phyloP scores from a whole-genome alignment of 306 rosid species.

The Fragaria nilgerrensis region DNA sequence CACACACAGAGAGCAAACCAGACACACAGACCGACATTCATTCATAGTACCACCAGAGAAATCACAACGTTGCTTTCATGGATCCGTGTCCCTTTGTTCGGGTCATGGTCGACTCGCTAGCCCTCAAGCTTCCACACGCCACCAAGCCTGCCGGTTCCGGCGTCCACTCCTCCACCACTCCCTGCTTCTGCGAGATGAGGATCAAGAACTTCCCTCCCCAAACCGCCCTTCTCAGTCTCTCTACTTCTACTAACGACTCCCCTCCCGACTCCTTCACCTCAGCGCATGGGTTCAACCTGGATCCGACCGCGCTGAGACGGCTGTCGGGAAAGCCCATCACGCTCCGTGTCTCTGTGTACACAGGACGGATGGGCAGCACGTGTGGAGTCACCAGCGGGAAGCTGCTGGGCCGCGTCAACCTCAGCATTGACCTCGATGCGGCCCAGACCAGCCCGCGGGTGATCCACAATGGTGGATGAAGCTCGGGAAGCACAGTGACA shows the following conservation, averaged over 20 bases:
- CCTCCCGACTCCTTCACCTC: constrained; percentile 47
- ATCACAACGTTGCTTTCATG: constrained; percentile 32
- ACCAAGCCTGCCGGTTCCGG: constrained; percentile 50
- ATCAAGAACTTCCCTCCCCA: constrained; percentile 56
- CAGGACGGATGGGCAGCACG: constrained; percentile 63
- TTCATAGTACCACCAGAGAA: neutral
- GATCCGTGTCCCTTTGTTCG: constrained; percentile 91
- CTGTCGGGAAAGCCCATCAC: constrained; percentile 41
- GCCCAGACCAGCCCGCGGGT: constrained; percentile 28
- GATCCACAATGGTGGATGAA: constrained; percentile 66
- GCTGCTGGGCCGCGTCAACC: constrained; percentile 58
- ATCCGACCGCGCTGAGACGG: constrained; percentile 48
- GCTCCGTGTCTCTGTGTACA: constrained; percentile 55
- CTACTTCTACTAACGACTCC: constrained; percentile 31
- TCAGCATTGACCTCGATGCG: constrained; percentile 34
- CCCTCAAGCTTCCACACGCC: constrained; percentile 62
- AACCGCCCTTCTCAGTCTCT: constrained; percentile 65
- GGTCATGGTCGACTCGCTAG: constrained; percentile 55
- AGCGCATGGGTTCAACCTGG: constrained; percentile 60
- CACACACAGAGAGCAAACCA: neutral
- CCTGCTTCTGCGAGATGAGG: constrained; percentile 71
- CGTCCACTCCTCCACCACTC: constrained; percentile 80
- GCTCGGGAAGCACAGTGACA: constrained; percentile 43
- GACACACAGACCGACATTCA: constrained; percentile 3
- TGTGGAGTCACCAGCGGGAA: constrained; percentile 62